These are phyloP conservation scores for Globisporangium cystogenes DNA, from an alignment of 352 stramenopile genomes.

Conservation along the genomic window DNA sequence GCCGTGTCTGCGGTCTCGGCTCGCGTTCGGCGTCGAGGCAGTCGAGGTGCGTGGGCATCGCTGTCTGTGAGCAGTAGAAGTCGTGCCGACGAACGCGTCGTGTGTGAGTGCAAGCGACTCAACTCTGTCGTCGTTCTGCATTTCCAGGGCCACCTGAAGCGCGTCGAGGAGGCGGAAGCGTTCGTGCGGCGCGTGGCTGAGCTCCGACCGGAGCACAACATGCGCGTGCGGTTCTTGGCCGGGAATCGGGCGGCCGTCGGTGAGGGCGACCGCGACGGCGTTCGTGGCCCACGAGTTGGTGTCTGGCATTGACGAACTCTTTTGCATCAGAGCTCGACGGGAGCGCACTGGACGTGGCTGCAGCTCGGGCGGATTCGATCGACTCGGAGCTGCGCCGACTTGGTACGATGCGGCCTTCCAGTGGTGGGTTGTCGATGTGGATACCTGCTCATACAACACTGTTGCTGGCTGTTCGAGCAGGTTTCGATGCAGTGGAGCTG, in stretches of 20 bases:
- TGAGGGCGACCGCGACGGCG: slow-evolving; percentile 2
- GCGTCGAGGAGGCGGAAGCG: slow-evolving; percentile 59
- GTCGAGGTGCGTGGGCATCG: slow-evolving; percentile 39
- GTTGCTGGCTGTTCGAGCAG: slow-evolving; percentile 10
- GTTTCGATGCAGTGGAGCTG: slow-evolving; percentile 46
- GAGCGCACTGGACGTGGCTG: slow-evolving; percentile 21
- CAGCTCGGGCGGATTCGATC: slow-evolving; percentile 23
- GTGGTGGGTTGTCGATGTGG: neutral
- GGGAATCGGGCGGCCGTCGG: slow-evolving; percentile 68
- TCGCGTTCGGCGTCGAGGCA: slow-evolving; percentile 93
- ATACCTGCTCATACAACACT: too few relatives aligned
- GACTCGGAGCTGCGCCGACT: slow-evolving; percentile 28
- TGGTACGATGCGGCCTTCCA: slow-evolving; percentile 16
- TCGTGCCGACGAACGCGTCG: too few relatives aligned
- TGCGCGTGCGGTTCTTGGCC: slow-evolving; percentile 73
- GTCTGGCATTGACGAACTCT: neutral
- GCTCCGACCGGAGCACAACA: slow-evolving; percentile 41
- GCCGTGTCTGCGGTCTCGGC: slow-evolving; percentile 92
- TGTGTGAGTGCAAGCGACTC: too few relatives aligned
- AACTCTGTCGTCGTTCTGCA: neutral
- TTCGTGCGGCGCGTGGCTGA: slow-evolving; percentile 48
- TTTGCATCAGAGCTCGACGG: slow-evolving; percentile 35
- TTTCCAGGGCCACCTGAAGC: slow-evolving; percentile 59
- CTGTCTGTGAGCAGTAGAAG: neutral
- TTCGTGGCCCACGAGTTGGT: neutral